Evolutionary conservation across 2,329 filamentous ascomycete species (phyloP), one percentile per base, ranked within the genome.

Genomic region (Diplodia corticola): DNA sequence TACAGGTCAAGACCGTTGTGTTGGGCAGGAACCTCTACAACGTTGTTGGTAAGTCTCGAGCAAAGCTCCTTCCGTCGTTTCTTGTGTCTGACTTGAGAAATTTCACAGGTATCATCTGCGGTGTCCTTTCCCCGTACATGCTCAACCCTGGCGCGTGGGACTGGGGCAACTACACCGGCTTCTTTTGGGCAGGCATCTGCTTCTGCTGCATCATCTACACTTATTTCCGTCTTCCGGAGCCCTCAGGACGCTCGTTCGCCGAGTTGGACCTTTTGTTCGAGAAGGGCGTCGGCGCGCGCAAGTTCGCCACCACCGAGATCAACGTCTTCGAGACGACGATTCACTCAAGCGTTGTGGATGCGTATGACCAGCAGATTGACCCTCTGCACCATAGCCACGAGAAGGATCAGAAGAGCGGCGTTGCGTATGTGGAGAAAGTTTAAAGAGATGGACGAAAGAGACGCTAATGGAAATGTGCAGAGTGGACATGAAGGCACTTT

Each of bases 1-100:
- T 97, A 37, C 90, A 93, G 74, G 93, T 96, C 81, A 97, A 97
- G 82, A 96, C 93, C 0, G 90, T 96, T 24, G 93, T 95, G 0
- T 85, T 97, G 2, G 92, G 91, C 1, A 89, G 93, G 65, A 91
- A 92, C 71, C 80, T 92, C 13, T 84, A 81, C 82, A 93, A 95
- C 73, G 81, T 96, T 60, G 90, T 93, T 50, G 89, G 86, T 44
- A 44, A 44, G 40, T 44, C 7, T 1, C 5, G 9, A 44, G 5
- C 6, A 7, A 10, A 44, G 17, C 6, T 0, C 9, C 0, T 17
- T n/a, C 6, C n/a, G 6, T 20, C 2, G 1, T 44, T n/a, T 44
- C 1, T 3, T 9, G 1, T 20, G 6, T 44, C 40, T 44, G 6
- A 44, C 40, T 20, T 10, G 9, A 1, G 7, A 10, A 33, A 10